Evolutionary conservation across 805 yeast genomes (phyloP), one percentile per base, ranked within the genome.

Genomic region (Brettanomyces sp.): DNA sequence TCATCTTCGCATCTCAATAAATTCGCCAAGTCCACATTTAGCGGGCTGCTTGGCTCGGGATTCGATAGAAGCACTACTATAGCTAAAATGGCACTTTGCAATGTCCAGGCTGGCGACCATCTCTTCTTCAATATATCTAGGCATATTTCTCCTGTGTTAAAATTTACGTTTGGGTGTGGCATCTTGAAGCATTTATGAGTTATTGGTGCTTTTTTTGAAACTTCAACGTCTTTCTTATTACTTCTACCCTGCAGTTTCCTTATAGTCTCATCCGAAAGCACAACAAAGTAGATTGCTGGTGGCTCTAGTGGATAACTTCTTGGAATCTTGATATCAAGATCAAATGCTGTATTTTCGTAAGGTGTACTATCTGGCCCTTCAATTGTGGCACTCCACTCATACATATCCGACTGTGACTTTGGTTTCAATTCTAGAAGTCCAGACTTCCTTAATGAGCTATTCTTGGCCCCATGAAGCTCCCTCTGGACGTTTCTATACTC

Each of bases 91-190:
- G 77, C 66, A 46, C 77, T 67, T 41, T 72, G 62, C 40, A 84
- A 56, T 45, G 79, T 75, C 85, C 88, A 83, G 1, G 85, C 86
- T 0, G 91, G 90, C 0, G 85, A 73, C 90, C 90, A 84, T 48
- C 68, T 68, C 23, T 48, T 41, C 46, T 78, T 76, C 43, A 84
- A 62, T 8, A 83, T 77, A 57, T 82, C 86, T 4, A 84, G 63
- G 60, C 91, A 84, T 6, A 84, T 80, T 50, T 80, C 86, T 1
- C 91, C 91, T 1, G 80, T 71, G 39, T 69, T 45, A 49, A 69
- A 70, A 48, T 70, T 66, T 4, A 76, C 68, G 53, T 76, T 76
- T 22, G 76, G 73, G 54, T 76, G 82, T 52, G 74, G 71, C 54
- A 56, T 69, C 32, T 48, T 58, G 42, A 52, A 52, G 45, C 62